A percentile compares a stretch with the other conserved stretches of the same genome.
Conservation (phyloP, 805 yeast species). For the Candida insectalens region DNA sequence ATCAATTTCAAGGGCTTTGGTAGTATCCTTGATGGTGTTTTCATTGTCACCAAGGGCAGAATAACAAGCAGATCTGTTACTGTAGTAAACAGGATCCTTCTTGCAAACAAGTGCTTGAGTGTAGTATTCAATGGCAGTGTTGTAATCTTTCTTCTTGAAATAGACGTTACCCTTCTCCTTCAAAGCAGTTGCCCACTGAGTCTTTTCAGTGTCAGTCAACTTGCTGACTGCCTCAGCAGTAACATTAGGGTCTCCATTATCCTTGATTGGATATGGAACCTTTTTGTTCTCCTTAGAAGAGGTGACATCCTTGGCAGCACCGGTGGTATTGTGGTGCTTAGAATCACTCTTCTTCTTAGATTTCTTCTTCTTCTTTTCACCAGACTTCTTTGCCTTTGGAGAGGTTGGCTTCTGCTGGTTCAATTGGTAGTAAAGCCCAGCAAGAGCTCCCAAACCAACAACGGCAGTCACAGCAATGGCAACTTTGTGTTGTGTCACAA, state of each 20-base stretch:
- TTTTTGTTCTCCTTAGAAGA: constrained; percentile 36
- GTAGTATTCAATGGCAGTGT: constrained; percentile 73
- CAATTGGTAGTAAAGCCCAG: constrained; percentile 36
- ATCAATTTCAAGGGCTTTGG: constrained; percentile 74
- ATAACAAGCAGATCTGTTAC: constrained; percentile 95
- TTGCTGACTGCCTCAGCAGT: constrained; percentile 33
- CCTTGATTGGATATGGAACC: constrained; percentile 38
- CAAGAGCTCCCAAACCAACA: constrained; percentile 40
- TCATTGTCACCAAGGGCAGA: constrained; percentile 72
- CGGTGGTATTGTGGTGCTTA: background rate
- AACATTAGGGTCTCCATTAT: constrained; percentile 50
- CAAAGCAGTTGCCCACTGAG: constrained; percentile 59
- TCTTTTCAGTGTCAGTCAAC: constrained; percentile 44
- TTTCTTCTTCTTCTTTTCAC: constrained; percentile 32
- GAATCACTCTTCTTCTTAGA: background rate
- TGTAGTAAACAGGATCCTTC: constrained; percentile 80
- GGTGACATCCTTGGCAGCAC: constrained; percentile 17
- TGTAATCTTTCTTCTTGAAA: constrained; percentile 62
- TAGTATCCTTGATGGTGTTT: constrained; percentile 80
- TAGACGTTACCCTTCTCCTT: constrained; percentile 84
- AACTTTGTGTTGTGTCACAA: constrained; percentile 39
- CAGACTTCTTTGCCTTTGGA: constrained; percentile 24
- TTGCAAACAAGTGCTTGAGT: constrained; percentile 67
- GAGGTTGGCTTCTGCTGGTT: constrained; percentile 19
- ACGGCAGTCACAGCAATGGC: constrained; percentile 41